phyloP scores from a whole-genome alignment of 2,329 filamentous ascomycete genomes.

The Sphaerulina populicola region DNA sequence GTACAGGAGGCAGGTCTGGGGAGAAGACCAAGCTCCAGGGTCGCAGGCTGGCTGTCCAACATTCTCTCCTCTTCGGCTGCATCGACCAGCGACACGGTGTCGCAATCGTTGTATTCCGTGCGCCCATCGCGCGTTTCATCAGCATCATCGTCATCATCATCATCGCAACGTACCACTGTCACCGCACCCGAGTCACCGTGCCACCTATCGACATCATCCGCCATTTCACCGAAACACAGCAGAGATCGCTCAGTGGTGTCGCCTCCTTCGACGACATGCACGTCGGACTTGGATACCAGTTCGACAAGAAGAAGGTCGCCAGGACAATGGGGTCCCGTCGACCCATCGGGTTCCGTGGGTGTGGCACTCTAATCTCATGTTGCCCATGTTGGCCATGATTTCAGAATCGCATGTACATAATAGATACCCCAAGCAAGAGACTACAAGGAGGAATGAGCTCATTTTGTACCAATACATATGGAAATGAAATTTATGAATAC shows the following conservation, averaged over 20 bases:
- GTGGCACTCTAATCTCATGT: slow-evolving; percentile 14
- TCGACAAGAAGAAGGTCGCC: slow-evolving; percentile 6
- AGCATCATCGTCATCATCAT: too few species aligned
- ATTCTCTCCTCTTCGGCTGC: slow-evolving; percentile 17
- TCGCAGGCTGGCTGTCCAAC: slow-evolving; percentile 28
- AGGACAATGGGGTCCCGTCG: slow-evolving; percentile 1
- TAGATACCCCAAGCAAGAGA: slow-evolving; percentile 14
- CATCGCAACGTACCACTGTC: slow-evolving; percentile 20
- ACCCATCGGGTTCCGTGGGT: slow-evolving; percentile 15
- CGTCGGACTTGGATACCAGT: slow-evolving; percentile 8
- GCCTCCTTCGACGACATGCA: slow-evolving; percentile 14
- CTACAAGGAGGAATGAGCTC: not conserved
- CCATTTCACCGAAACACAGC: slow-evolving; percentile 24
- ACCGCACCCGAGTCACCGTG: slow-evolving; percentile 23
- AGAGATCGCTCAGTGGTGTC: slow-evolving; percentile 17
- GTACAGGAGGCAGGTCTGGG: slow-evolving; percentile 7
- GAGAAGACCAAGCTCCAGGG: slow-evolving; percentile 16
- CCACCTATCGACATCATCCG: slow-evolving; percentile 19
- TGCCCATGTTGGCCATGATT: not conserved
- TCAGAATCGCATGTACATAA: not conserved
- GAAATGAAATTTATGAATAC: too few species aligned
- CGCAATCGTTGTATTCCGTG: slow-evolving; percentile 18
- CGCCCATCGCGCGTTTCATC: slow-evolving; percentile 15
- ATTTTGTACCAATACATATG: too few species aligned
- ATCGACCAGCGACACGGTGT: not conserved